Conservation (phyloP, 352 stramenopile species). For the Phytophthora crassamura region DNA sequence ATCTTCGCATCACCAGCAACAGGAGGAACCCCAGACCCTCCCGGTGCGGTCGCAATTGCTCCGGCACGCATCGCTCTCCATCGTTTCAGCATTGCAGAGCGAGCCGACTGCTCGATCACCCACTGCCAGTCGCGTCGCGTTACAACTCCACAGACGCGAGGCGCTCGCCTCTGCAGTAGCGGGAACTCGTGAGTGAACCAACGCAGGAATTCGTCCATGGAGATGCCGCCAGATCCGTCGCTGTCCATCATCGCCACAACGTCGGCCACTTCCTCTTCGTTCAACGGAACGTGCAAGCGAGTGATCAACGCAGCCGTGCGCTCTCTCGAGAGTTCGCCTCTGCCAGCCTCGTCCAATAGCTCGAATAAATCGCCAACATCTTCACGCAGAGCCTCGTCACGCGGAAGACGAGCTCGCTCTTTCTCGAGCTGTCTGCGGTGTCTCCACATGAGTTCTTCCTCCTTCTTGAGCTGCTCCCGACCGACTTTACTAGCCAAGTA, state of each 20-base stretch:
- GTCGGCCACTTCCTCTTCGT: conserved; percentile 57
- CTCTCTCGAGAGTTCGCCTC: conserved; percentile 58
- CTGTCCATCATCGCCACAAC: conserved; percentile 87
- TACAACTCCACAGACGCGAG: conserved; percentile 62
- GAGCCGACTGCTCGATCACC: conserved; percentile 65
- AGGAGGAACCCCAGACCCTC: not conserved
- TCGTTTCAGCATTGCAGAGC: conserved; percentile 53
- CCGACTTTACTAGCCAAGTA: conserved; percentile 59
- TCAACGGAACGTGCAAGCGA: conserved; percentile 66
- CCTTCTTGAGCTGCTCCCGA: conserved; percentile 56
- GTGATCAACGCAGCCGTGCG: conserved; percentile 55
- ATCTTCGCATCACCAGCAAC: not conserved
- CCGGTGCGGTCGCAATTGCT: conserved; percentile 8
- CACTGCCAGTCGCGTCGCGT: conserved; percentile 63
- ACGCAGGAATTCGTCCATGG: conserved; percentile 65
- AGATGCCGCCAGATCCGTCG: conserved; percentile 70
- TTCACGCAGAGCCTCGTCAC: conserved; percentile 54
- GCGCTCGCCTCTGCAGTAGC: conserved; percentile 53
- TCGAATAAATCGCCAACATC: conserved; percentile 77
- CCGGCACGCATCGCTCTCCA: conserved; percentile 51
- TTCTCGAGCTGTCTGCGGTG: conserved; percentile 43
- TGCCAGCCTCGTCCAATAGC: conserved; percentile 60
- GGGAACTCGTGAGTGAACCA: conserved; percentile 76
- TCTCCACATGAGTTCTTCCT: conserved; percentile 51
- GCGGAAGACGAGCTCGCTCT: conserved; percentile 44